Conservation (phyloP, 1,284 basidiomycete species). For the Cryptococcus amylolentus region DNA sequence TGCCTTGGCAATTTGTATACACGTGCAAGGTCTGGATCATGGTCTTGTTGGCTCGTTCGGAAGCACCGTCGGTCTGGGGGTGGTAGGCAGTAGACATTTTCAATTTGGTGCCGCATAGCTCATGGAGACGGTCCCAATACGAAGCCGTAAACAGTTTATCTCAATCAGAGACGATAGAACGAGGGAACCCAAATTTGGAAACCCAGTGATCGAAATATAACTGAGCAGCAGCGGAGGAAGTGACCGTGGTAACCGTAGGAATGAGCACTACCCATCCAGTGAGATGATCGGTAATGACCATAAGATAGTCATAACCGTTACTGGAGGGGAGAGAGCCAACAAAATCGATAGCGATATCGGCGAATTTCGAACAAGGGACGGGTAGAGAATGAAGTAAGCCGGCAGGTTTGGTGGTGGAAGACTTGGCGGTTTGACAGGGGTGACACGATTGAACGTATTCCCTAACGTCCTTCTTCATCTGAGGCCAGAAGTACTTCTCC, state of each 20-base stretch:
- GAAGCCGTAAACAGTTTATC: background rate
- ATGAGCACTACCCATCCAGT: background rate
- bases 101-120: too few species aligned
- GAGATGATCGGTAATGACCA: conserved; percentile 1
- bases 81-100: background rate
- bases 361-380: background rate
- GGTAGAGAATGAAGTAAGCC: background rate
- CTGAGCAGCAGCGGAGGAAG: background rate
- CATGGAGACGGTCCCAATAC: background rate
- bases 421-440: background rate
- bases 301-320: background rate
- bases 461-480: background rate
- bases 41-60: background rate
- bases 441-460: background rate
- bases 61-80: background rate
- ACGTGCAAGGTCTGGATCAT: background rate
- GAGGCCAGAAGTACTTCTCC: background rate
- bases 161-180: background rate
- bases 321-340: background rate
- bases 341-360: conserved; percentile 1
- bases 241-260: background rate
- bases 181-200: background rate
- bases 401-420: background rate
- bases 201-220: background rate
- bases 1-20: background rate